Evolutionary conservation across 441 rosid species (phyloP).

Genomic region (Pelargonium australe): DNA sequence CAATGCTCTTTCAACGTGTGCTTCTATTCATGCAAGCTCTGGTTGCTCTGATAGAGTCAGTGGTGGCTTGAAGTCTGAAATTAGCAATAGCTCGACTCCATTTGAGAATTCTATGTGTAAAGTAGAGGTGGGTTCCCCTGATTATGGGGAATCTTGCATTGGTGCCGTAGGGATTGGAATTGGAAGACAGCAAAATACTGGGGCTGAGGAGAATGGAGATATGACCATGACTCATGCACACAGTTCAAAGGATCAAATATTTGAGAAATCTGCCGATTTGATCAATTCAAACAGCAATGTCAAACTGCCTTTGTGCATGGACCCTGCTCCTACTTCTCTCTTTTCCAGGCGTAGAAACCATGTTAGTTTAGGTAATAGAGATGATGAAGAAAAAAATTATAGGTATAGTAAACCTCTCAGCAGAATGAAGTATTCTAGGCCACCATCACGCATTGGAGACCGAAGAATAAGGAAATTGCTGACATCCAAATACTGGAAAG

Average conservation of each 20-base stretch:
- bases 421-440: constrained; percentile 47
- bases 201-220: constrained; percentile 28
- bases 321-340: constrained; percentile 34
- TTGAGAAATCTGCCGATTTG: constrained; percentile 27
- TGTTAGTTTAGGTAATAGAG: constrained; percentile 56
- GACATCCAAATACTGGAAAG: constrained; percentile 56
- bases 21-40: constrained; percentile 28
- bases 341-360: constrained; percentile 50
- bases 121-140: constrained; percentile 28
- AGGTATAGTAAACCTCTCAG: constrained; percentile 41
- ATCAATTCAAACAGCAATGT: constrained; percentile 32
- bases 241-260: constrained; percentile 36
- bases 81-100: constrained; percentile 24
- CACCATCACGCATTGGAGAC: constrained; percentile 36
- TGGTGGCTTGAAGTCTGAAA: constrained; percentile 32
- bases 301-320: constrained; percentile 31
- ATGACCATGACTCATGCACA: constrained; percentile 23
- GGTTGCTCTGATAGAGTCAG: constrained; percentile 15
- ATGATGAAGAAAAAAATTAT: constrained; percentile 47
- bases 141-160: constrained; percentile 28
- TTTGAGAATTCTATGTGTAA: constrained; percentile 28
- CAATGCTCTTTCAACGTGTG: constrained; percentile 38
- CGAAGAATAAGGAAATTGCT: constrained; percentile 48
- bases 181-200: constrained; percentile 26
- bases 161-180: constrained; percentile 29